Percentiles rank a stretch among this genome's conserved stretches.
These are phyloP conservation scores for Euphrasia arctica DNA, from an alignment of 305 asterid species.

Conservation along the genomic window DNA sequence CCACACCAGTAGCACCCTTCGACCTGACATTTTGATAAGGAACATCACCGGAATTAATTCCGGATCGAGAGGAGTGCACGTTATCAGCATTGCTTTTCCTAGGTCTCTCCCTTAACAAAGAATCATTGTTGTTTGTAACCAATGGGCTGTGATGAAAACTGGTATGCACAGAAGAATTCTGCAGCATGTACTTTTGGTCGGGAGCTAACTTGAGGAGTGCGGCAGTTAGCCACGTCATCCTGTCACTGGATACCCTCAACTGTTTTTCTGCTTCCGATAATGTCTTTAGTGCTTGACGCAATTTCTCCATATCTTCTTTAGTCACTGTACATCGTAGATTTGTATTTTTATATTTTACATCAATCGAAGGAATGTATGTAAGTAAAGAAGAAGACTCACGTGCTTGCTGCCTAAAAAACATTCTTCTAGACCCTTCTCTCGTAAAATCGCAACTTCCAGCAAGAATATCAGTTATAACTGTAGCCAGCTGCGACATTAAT, in stretches of 20 bases:
- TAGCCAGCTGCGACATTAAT: slow-evolving; percentile 97
- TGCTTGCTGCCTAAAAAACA: slow-evolving; percentile 67
- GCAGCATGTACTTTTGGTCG: slow-evolving; percentile 75
- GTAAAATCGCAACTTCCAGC: slow-evolving; percentile 82
- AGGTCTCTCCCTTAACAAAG: slow-evolving; percentile 43
- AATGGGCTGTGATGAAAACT: slow-evolving; percentile 68
- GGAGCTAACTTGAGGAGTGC: slow-evolving; percentile 97
- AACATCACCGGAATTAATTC: slow-evolving; percentile 34
- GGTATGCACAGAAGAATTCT: slow-evolving; percentile 67
- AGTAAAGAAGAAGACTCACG: slow-evolving; percentile 44
- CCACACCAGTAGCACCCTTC: slow-evolving; percentile 27
- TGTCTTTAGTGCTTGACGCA: slow-evolving; percentile 88
- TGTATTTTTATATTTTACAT: slow-evolving; percentile 15
- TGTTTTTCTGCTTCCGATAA: slow-evolving; percentile 98
- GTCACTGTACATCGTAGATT: slow-evolving; percentile 51
- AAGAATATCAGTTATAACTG: slow-evolving; percentile 92
- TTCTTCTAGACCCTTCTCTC: slow-evolving; percentile 68
- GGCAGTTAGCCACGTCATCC: slow-evolving; percentile 95
- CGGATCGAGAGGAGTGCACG: slow-evolving; percentile 38
- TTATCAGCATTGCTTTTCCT: slow-evolving; percentile 65
- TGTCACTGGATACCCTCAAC: slow-evolving; percentile 83
- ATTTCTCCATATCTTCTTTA: slow-evolving; percentile 88
- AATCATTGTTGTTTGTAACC: slow-evolving; percentile 32
- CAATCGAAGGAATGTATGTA: not conserved
- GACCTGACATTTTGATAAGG: slow-evolving; percentile 32